These are phyloP conservation scores for Primulina eburnea DNA, from an alignment of 257 asterid genomes.

Conservation along the genomic window DNA sequence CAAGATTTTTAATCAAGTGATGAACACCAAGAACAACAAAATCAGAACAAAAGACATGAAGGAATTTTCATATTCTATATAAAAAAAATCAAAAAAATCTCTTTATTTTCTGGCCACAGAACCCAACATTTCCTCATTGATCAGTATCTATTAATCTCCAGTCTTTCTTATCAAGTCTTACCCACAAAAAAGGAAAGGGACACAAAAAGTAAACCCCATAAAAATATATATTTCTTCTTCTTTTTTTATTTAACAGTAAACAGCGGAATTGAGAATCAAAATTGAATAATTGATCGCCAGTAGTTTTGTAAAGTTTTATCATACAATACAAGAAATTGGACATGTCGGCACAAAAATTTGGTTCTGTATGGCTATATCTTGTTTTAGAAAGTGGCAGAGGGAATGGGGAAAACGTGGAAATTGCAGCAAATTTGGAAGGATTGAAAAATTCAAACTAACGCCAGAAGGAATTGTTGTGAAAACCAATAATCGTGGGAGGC, in stretches of 20 bases:
- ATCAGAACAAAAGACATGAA: constrained; percentile 19
- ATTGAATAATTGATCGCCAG: neutral
- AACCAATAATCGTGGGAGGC: constrained; percentile 1
- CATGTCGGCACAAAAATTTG: neutral
- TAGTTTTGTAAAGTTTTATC: neutral
- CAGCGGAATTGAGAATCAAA: neutral
- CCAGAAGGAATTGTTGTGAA: neutral
- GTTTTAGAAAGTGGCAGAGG: constrained; percentile 13
- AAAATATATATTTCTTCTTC: neutral
- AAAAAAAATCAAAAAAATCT: constrained; percentile 1
- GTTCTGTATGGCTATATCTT: neutral
- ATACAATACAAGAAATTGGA: neutral
- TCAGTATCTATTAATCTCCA: constrained; percentile 24
- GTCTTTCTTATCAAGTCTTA: constrained; percentile 23
- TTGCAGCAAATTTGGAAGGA: neutral
- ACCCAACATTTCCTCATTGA: constrained; percentile 39
- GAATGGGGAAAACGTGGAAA: neutral
- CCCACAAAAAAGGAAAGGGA: constrained; percentile 38
- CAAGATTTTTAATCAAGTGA: neutral
- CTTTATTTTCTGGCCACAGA: constrained; percentile 57
- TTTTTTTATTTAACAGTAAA: too few relatives aligned
- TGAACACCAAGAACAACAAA: neutral
- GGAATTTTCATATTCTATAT: constrained; percentile 19
- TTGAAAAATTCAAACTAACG: neutral
- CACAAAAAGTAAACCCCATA: constrained; percentile 12